These are phyloP conservation scores for Hymenoscyphus infarciens DNA, from an alignment of 2,329 filamentous ascomycete species.

Conservation along the genomic window DNA sequence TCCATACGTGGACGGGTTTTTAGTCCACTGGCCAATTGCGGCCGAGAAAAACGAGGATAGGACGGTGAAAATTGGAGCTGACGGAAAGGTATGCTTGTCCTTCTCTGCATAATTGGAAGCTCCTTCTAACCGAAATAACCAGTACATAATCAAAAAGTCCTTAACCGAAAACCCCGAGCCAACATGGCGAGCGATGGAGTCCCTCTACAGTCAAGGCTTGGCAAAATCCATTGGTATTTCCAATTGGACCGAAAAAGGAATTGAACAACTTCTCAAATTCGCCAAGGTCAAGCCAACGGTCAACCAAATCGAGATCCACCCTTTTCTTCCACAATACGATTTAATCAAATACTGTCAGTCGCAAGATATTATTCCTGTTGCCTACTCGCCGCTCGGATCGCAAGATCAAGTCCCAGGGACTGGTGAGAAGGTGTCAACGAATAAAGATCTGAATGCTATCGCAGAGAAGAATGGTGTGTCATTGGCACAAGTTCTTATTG, in stretches of 20 bases:
- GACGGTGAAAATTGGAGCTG: conserved; percentile 48
- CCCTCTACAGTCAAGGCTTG: conserved; percentile 57
- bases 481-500: conserved; percentile 62
- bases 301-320: conserved; percentile 67
- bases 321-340: conserved; percentile 67
- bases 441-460: conserved; percentile 56
- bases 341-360: conserved; percentile 65
- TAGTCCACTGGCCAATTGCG: conserved; percentile 80
- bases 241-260: conserved; percentile 53
- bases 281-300: conserved; percentile 47
- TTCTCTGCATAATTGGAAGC: not conserved
- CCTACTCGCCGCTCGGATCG: conserved; percentile 65
- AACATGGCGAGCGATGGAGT: conserved; percentile 73
- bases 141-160: conserved; percentile 60
- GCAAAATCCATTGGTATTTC: conserved; percentile 56
- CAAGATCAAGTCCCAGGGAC: conserved; percentile 62
- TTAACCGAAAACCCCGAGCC: conserved; percentile 64
- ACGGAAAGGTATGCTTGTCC: conserved; percentile 44
- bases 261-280: conserved; percentile 49
- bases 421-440: conserved; percentile 63
- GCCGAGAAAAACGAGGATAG: conserved; percentile 74
- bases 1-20: conserved; percentile 75
- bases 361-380: conserved; percentile 68
- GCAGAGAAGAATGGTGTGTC: conserved; percentile 62
- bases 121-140: conserved; percentile 1